Conservation (phyloP, 2,329 filamentous ascomycete species). For the Fusarium phyllophilum region DNA sequence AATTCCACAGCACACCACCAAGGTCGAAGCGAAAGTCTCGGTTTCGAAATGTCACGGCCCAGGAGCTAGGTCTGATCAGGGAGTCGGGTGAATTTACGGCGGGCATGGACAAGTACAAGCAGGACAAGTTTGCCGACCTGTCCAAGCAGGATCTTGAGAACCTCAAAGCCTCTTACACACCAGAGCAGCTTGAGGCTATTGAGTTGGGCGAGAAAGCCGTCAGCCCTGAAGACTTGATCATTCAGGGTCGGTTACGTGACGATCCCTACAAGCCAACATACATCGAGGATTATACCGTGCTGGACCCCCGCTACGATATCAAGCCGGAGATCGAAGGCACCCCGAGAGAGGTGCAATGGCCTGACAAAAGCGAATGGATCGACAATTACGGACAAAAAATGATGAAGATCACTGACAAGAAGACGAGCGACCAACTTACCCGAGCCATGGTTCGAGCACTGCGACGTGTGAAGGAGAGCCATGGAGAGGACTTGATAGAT, state of each 20-base stretch:
- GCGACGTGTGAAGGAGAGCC: conserved; percentile 54
- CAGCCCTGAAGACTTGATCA: conserved; percentile 76
- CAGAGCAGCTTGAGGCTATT: conserved; percentile 83
- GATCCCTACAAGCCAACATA: conserved; percentile 80
- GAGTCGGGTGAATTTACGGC: conserved; percentile 45
- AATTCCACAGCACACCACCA: conserved; percentile 63
- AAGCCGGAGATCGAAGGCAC: conserved; percentile 61
- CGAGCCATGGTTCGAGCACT: conserved; percentile 55
- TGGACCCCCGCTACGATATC: conserved; percentile 83
- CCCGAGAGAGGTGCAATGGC: conserved; percentile 66
- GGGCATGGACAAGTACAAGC: conserved; percentile 56
- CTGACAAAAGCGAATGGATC: conserved; percentile 67
- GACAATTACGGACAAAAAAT: conserved; percentile 66
- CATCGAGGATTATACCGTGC: conserved; percentile 82
- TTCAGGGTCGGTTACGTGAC: conserved; percentile 75
- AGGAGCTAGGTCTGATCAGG: conserved; percentile 61
- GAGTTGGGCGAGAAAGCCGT: conserved; percentile 83
- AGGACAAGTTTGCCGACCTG: conserved; percentile 70
- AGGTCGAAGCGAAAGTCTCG: conserved; percentile 59
- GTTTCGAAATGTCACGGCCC: conserved; percentile 64
- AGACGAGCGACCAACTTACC: conserved; percentile 55
- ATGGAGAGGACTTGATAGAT: conserved; percentile 57
- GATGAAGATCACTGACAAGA: conserved; percentile 54
- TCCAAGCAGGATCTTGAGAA: conserved; percentile 70
- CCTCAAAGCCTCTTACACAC: conserved; percentile 76